Conservation (phyloP, 2,329 filamentous ascomycete species). For the Blastomyces percursus region DNA sequence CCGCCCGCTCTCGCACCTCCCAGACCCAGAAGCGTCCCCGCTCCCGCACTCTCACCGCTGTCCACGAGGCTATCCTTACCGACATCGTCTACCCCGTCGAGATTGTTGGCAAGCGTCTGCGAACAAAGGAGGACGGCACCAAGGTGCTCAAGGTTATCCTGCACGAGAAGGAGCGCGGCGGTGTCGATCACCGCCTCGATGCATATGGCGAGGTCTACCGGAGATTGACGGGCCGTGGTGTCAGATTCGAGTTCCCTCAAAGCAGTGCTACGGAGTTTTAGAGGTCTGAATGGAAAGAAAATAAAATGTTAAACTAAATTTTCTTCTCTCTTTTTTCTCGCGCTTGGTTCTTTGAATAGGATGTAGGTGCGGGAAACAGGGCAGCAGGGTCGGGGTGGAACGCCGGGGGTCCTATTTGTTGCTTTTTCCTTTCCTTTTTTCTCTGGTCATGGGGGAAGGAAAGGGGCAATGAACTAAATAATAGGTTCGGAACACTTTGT, state of each 20-base stretch:
- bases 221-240: conserved; percentile 88
- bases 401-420: not conserved
- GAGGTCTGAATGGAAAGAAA: conserved; percentile 24
- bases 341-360: conserved; percentile 7
- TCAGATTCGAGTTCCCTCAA: conserved; percentile 98
- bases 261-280: conserved; percentile 69
- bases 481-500: conserved; percentile 2
- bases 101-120: conserved; percentile 98
- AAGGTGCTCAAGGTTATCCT: conserved; percentile 98
- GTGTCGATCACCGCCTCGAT: conserved; percentile 98
- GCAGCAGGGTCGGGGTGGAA: not conserved
- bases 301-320: not conserved
- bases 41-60: conserved; percentile 92
- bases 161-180: conserved; percentile 99
- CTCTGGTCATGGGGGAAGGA: not conserved
- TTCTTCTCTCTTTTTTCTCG: not conserved
- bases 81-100: conserved; percentile 99
- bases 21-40: conserved; percentile 98
- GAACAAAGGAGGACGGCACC: conserved; percentile 97
- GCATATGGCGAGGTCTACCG: conserved; percentile 99
- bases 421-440: not conserved
- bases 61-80: conserved; percentile 95
- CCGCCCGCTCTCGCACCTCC: conserved; percentile 86
- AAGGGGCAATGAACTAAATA: conserved; percentile 1
- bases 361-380: not conserved